These are phyloP conservation scores for Narthecium ossifragum DNA, from an alignment of 106 monocot species.

Conservation along the genomic window DNA sequence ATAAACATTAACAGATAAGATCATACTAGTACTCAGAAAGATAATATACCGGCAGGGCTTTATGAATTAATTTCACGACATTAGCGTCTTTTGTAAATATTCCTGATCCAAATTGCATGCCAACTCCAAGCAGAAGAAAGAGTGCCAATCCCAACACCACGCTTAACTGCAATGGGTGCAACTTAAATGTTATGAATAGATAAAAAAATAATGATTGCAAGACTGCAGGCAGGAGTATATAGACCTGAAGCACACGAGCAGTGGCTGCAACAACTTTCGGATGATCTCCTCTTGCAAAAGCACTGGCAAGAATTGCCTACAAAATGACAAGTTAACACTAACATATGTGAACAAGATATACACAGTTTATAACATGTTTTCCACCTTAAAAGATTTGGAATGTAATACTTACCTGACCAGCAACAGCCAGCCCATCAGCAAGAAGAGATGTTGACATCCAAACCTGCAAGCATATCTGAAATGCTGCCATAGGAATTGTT, in stretches of 20 bases:
- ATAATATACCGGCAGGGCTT: conserved; percentile 49
- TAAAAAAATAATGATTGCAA: not conserved
- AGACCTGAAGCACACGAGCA: conserved; percentile 78
- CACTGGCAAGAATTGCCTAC: conserved; percentile 76
- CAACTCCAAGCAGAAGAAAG: conserved; percentile 50
- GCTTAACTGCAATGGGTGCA: conserved; percentile 41
- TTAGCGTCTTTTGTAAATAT: conserved; percentile 60
- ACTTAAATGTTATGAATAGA: not conserved
- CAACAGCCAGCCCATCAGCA: conserved; percentile 92
- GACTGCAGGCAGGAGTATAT: not conserved
- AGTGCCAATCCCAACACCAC: conserved; percentile 64
- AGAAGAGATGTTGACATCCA: conserved; percentile 90
- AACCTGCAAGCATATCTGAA: conserved; percentile 82
- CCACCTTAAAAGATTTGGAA: no score
- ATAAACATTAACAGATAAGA: not conserved
- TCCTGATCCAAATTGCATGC: conserved; percentile 53
- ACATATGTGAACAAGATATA: no score
- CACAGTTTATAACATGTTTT: no score
- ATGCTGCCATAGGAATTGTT: conserved; percentile 72
- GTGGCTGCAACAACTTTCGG: conserved; percentile 40
- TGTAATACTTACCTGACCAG: conserved; percentile 60
- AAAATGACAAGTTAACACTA: not conserved
- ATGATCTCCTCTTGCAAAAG: conserved; percentile 70
- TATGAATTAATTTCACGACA: conserved; percentile 56
- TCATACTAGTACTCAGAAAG: not conserved